Conservation (phyloP, 495 filamentous ascomycete genomes). For the Tuber microsphaerosporum region DNA sequence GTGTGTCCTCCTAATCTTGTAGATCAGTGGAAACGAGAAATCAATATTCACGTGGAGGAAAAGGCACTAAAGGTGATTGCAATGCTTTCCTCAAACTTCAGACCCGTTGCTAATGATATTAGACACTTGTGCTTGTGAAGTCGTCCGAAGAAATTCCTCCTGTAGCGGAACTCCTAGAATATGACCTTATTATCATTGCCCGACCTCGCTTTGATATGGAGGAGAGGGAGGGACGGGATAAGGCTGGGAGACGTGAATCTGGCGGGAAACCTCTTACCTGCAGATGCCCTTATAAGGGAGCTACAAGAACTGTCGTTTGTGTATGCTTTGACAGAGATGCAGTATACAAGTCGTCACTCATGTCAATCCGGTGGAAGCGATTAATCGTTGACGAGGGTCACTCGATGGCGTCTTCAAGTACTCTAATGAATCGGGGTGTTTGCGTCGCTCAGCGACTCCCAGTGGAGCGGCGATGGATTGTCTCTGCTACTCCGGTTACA, state of each 20-base stretch:
- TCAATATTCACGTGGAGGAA: conserved; percentile 58
- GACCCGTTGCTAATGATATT: background rate
- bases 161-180: conserved; percentile 54
- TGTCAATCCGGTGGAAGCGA: conserved; percentile 69
- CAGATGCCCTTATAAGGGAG: conserved; percentile 46
- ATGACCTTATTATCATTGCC: conserved; percentile 75
- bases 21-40: conserved; percentile 62
- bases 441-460: conserved; percentile 60
- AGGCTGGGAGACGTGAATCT: conserved; percentile 26
- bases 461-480: conserved; percentile 74
- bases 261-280: conserved; percentile 34
- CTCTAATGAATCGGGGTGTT: conserved; percentile 57
- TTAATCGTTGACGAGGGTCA: conserved; percentile 92
- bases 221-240: conserved; percentile 43
- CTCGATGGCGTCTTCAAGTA: conserved; percentile 56
- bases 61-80: conserved; percentile 52
- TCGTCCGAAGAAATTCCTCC: conserved; percentile 53
- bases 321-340: conserved; percentile 43
- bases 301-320: conserved; percentile 45
- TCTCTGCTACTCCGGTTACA: conserved; percentile 81
- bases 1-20: conserved; percentile 63
- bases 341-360: conserved; percentile 57
- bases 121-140: conserved; percentile 49
- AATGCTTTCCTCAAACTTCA: background rate
- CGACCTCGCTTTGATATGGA: conserved; percentile 64